Evolutionary conservation across 371 early-diverging fungal species (phyloP), one percentile per base, ranked within the genome.

Genomic region (Mucor lusitanicus): DNA sequence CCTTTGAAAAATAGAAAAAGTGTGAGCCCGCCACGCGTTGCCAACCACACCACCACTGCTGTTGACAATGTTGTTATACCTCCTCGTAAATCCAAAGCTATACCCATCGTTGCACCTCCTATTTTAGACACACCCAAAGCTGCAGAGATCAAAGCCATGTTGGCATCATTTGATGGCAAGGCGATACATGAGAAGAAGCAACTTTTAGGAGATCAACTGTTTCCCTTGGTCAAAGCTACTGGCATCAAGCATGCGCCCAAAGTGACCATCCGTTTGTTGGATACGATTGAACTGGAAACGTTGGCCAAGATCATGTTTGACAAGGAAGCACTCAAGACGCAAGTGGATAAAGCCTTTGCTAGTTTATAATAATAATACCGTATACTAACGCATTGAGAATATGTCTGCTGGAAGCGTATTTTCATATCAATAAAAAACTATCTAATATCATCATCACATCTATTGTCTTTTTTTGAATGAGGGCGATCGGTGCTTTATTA

Each of bases 301-400:
- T 68, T 86, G 54, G 86, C 84, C 23, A 74, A 74, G 46, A 60
- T 71, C 8, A 86, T 86, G 84, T 75, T 76, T 59, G 73, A 86
- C 56, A 65, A 67, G 30, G 72, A 73, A 3, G 60, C 48, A 46
- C 69, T 86, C 37, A 82, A 74, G 55, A 39, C 42, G 30, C 79
- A 75, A 55, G 81, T 83, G 0, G 64, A 77, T 3, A 71, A 67
- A n/a, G 80, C 75, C 40, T 65, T 62, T 12, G 67, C 67, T 12
- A 53, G 32, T 21, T 53, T 66, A 57, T 66, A 63, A 66, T 57
- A 40, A 57, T 66, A 63, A 27, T 54, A 48, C 39, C 7, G 25
- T 59, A 35, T 30, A 30, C 30, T 30, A 3, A 12, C 57, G 13
- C 19, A 27, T 32, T 17, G 33, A 33, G n/a, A 56, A 54, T 32